Evolutionary conservation across 2,329 filamentous ascomycete species (phyloP), one percentile per base, ranked within the genome.

Genomic region (Sphaerulina musiva): DNA sequence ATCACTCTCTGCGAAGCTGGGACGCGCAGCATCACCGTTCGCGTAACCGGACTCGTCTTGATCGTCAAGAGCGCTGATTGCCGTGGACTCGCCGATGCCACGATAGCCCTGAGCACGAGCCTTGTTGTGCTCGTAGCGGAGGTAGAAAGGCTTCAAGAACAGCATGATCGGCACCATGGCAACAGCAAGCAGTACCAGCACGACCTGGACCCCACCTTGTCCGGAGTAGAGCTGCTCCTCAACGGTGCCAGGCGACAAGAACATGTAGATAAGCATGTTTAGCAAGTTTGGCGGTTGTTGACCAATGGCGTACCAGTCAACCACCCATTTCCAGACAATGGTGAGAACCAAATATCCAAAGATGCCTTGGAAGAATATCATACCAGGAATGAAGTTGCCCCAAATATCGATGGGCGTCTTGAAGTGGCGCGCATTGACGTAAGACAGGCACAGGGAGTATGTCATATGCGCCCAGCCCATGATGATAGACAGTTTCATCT

Each of bases 261-360:
- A 98, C 95, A 98, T 98, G 80, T 96, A 96, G 68, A 98, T 98
- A 67, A 98, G 79, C 92, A 97, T 97, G 80, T 98, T 98, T 59
- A 98, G 76, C 56, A 98, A 78, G 66, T 90, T 89, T 2, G 95
- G 93, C 1, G 95, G 89, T 58, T 82, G 79, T 62, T 79, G 70
- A 40, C 78, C 83, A 41, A 78, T 79, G 9, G 78, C 82, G 46
- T 75, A 74, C 93, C 93, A 98, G 72, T 98, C 85, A 38, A 95
- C 80, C 8, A 81, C 86, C 93, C 95, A 98, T 75, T 98, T 98
- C 80, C 95, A 97, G 64, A 98, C 75, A 68, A 98, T 96, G 66
- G 88, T 89, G 68, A 96, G 77, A 46, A 95, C 88, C 14, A 98
- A 82, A 69, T 98, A 98, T 48, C 93, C 93, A 62, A 98, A 98